Base-by-base conservation (phyloP, 2,329 filamentous ascomycete species). In the Aspergillus ibericus region DNA sequence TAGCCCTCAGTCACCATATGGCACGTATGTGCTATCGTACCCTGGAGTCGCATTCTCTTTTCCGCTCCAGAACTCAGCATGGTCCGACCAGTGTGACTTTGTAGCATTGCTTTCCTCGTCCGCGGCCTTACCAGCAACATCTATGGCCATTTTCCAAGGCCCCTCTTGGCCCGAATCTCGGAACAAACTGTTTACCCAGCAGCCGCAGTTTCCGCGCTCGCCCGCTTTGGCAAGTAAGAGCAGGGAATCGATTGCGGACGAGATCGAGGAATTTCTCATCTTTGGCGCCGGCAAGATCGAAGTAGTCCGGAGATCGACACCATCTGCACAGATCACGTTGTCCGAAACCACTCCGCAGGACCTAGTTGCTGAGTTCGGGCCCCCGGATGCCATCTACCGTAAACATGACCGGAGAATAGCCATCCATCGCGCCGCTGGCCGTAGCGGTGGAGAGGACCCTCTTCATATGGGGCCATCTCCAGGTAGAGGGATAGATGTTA, bases 1-100 rank as follows among this genome's bases (percentile, higher is more conserved):
- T 0, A 73, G 76, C 6, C 70, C 79, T 1, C 80, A 79, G 3
- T 81, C 82, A 10, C 80, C 81, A 15, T 78, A 82, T 59, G 93
- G 93, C 15, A 89, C 86, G 20, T 99, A 98, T 71, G 87, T 96
- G 34, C 80, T 99, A 34, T 98, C 93, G 1, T 99, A 97, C 76
- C 93, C 93, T 0, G 95, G 95, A 0, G 87, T 99, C 29, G 92
- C 93, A 0, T 97, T 98, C 72, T 93, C 90, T 36, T 99, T 99
- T 65, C 87, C 91, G 0, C 80, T 98, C 29, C 83, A 88, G 51
- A 80, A 85, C 58, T 87, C 89, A 0, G 85, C 87, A 20, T 97
- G 92, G 81, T 91, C 90, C 1, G 82, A 86, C 54, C 77, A 80
- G 53, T 84, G 85, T 61, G 93, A 98, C 70, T 92, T 96, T 62